Conservation (phyloP, 2,329 filamentous ascomycete species). For the Colletotrichum gloeosporioides region DNA sequence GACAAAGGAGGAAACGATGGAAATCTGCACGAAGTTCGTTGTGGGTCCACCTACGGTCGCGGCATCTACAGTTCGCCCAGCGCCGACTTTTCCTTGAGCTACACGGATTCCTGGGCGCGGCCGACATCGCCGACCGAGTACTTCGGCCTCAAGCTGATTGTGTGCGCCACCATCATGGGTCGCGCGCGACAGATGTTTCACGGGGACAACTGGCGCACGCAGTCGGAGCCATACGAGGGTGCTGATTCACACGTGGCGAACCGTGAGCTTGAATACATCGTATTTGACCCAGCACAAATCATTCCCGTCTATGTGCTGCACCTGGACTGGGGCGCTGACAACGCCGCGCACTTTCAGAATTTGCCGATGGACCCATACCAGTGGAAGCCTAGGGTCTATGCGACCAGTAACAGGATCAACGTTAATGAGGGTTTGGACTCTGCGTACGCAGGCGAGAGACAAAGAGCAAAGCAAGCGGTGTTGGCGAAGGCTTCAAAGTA, state of each 20-base stretch:
- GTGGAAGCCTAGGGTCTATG: constrained; percentile 18
- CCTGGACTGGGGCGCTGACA: constrained; percentile 42
- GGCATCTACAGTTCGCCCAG: constrained; percentile 51
- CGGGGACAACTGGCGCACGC: constrained; percentile 30
- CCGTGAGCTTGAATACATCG: constrained; percentile 44
- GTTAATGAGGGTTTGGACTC: constrained; percentile 17
- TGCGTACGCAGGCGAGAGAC: constrained; percentile 35
- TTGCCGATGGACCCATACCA: constrained; percentile 21
- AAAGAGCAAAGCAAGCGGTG: constrained; percentile 40
- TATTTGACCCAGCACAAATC: constrained; percentile 47
- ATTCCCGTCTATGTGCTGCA: constrained; percentile 52
- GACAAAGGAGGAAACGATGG: neutral
- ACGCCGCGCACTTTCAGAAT: constrained; percentile 27
- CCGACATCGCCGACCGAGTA: constrained; percentile 33
- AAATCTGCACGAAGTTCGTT: constrained; percentile 30
- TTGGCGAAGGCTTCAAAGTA: constrained; percentile 48
- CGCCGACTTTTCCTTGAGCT: constrained; percentile 42
- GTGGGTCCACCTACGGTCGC: constrained; percentile 42
- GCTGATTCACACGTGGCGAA: constrained; percentile 44
- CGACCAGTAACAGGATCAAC: constrained; percentile 16
- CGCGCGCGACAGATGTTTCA: constrained; percentile 33
- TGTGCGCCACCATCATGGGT: constrained; percentile 53
- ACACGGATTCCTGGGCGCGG: constrained; percentile 32
- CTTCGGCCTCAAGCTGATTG: constrained; percentile 45
- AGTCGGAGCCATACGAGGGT: constrained; percentile 28